Evolutionary conservation across 1,284 basidiomycete species (phyloP).

Genomic region (Austroboletus niveus): DNA sequence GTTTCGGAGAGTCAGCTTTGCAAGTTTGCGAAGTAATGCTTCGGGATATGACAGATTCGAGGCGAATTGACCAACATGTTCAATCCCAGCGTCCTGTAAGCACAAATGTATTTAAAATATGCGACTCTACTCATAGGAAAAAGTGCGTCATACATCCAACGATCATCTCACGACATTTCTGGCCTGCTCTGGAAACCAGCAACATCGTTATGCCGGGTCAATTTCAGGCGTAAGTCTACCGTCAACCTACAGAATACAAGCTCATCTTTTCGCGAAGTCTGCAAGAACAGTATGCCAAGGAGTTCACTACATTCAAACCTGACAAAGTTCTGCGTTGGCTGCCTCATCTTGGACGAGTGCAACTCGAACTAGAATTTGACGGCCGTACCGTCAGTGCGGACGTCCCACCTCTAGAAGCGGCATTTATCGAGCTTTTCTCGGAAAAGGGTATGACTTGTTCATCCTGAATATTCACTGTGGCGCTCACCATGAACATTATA

Average conservation of each 20-base stretch:
- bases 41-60: conserved; percentile 92
- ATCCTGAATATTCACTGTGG: neutral
- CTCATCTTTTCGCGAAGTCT: conserved; percentile 43
- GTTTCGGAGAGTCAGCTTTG: conserved; percentile 87
- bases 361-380: conserved; percentile 74
- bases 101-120: conserved; percentile 4
- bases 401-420: conserved; percentile 84
- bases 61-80: conserved; percentile 80
- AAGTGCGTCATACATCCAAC: conserved; percentile 70
- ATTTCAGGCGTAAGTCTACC: conserved; percentile 61
- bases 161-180: conserved; percentile 90
- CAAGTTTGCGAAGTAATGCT: conserved; percentile 97
- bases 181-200: conserved; percentile 79
- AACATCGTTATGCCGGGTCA: conserved; percentile 81
- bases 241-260: neutral
- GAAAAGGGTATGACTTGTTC: conserved; percentile 47
- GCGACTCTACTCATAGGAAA: conserved; percentile 6
- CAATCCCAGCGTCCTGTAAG: conserved; percentile 69
- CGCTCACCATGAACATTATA: conserved; percentile 28
- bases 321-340: conserved; percentile 89
- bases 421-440: conserved; percentile 85
- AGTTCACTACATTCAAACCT: conserved; percentile 81
- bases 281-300: conserved; percentile 72
- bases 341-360: conserved; percentile 80
- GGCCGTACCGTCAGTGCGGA: conserved; percentile 77